Percentiles rank a stretch among this genome's conserved stretches.
These are phyloP conservation scores for Termitomyces sp. DNA, from an alignment of 768 basidiomycete genomes.

Conservation along the genomic window DNA sequence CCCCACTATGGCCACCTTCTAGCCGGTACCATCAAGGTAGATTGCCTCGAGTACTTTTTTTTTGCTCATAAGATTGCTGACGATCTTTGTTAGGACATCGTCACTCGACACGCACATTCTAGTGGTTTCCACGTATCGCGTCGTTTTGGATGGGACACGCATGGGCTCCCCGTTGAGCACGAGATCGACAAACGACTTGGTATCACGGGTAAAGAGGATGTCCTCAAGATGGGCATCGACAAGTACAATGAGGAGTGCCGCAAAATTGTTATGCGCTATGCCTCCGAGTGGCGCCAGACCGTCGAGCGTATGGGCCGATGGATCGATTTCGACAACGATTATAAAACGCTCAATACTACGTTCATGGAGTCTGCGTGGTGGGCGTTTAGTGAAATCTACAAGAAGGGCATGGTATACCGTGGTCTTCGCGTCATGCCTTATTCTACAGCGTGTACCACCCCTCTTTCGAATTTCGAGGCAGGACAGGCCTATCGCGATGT, in stretches of 20 bases:
- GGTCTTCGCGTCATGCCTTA: conserved; percentile 97
- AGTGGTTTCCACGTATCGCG: conserved; percentile 91
- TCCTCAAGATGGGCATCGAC: conserved; percentile 93
- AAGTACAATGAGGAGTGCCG: conserved; percentile 98
- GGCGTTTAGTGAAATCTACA: conserved; percentile 94
- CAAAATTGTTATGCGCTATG: conserved; percentile 95
- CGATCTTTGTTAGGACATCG: conserved; percentile 73
- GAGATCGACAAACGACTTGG: conserved; percentile 97
- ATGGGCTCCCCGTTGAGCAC: conserved; percentile 97
- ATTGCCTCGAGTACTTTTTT: neutral
- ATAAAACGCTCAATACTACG: conserved; percentile 90
- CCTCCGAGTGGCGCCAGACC: conserved; percentile 89
- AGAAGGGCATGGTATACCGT: conserved; percentile 89
- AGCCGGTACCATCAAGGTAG: conserved; percentile 89
- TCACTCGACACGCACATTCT: conserved; percentile 92
- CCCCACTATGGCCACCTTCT: conserved; percentile 96
- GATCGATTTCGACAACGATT: conserved; percentile 99
- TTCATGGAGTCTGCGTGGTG: conserved; percentile 99
- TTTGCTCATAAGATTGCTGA: neutral
- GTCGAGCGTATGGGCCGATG: conserved; percentile 99
- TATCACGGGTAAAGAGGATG: conserved; percentile 91
- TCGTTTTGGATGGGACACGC: conserved; percentile 98
- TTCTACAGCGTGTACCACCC: conserved; percentile 93
- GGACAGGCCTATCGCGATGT: conserved; percentile 90
- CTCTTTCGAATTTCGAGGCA: conserved; percentile 96